These are phyloP conservation scores for Mortierella sp. DNA, from an alignment of 371 early-diverging fungal species.

Conservation along the genomic window DNA sequence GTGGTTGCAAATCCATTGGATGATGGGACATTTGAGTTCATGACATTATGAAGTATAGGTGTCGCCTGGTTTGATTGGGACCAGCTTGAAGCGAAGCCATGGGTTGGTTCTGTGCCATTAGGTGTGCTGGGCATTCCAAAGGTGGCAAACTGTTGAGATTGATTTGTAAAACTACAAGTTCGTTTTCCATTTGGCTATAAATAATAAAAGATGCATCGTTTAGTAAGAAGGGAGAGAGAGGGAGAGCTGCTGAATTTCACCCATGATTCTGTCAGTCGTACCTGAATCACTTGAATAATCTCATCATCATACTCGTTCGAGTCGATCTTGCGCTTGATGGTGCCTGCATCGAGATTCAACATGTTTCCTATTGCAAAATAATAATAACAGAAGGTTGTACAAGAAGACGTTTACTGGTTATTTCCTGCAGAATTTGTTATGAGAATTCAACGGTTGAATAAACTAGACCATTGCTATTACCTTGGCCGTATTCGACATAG, in stretches of 20 bases:
- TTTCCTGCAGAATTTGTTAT: too few relatives aligned
- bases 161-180: conserved; percentile 26
- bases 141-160: conserved; percentile 21
- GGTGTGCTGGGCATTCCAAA: conserved; percentile 38
- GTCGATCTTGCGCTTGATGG: conserved; percentile 55
- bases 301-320: conserved; percentile 56
- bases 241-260: too few relatives aligned
- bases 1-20: background rate
- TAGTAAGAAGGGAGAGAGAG: background rate
- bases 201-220: background rate
- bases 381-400: background rate
- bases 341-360: conserved; percentile 50
- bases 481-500: conserved; percentile 55
- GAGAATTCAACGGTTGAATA: background rate
- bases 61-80: conserved; percentile 27
- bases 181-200: conserved; percentile 52
- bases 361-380: conserved; percentile 34
- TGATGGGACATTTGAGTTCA: background rate
- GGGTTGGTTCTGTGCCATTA: conserved; percentile 5
- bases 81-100: background rate
- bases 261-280: conserved; percentile 8
- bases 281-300: conserved; percentile 39
- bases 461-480: conserved; percentile 13
- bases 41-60: conserved; percentile 17
- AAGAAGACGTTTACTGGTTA: background rate